These are phyloP conservation scores for Colletotrichum liriopes DNA, from an alignment of 2,329 filamentous ascomycete species.

Conservation along the genomic window DNA sequence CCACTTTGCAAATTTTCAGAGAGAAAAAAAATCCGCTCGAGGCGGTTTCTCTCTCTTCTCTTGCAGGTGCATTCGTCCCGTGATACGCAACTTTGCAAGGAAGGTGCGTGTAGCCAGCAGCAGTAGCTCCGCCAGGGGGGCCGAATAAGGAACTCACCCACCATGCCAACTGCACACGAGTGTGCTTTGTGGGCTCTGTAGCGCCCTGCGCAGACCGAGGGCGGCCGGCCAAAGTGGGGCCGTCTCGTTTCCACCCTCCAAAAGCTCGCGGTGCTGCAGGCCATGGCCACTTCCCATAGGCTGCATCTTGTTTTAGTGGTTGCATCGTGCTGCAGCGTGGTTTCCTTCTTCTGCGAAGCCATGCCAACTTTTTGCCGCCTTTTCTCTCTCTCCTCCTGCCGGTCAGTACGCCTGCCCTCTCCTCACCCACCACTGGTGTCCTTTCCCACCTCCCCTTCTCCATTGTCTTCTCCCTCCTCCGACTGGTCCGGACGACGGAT, in stretches of 20 bases:
- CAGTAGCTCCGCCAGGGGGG: slow-evolving; percentile 33
- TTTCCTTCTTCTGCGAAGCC: slow-evolving; percentile 37
- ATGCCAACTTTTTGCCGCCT: slow-evolving; percentile 37
- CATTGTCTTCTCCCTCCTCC: neutral
- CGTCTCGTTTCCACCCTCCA: slow-evolving; percentile 6
- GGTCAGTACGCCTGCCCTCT: neutral
- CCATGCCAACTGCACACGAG: neutral
- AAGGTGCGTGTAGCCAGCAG: slow-evolving; percentile 28
- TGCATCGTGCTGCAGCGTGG: slow-evolving; percentile 38
- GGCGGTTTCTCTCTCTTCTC: neutral
- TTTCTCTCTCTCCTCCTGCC: neutral
- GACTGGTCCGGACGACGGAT: neutral
- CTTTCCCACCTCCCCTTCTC: neutral
- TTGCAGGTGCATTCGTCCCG: slow-evolving; percentile 4
- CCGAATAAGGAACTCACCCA: slow-evolving; percentile 33
- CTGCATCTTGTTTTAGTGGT: slow-evolving; percentile 22
- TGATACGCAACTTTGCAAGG: slow-evolving; percentile 17
- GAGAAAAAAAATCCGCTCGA: no score
- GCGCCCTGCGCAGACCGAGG: slow-evolving; percentile 19
- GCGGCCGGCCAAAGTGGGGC: slow-evolving; percentile 34
- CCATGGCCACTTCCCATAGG: slow-evolving; percentile 21
- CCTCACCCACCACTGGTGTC: neutral
- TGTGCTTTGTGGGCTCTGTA: slow-evolving; percentile 4
- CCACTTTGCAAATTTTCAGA: neutral
- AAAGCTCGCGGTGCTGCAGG: neutral